Base-by-base conservation (phyloP, 768 basidiomycete species). In the Mycena filopes region DNA sequence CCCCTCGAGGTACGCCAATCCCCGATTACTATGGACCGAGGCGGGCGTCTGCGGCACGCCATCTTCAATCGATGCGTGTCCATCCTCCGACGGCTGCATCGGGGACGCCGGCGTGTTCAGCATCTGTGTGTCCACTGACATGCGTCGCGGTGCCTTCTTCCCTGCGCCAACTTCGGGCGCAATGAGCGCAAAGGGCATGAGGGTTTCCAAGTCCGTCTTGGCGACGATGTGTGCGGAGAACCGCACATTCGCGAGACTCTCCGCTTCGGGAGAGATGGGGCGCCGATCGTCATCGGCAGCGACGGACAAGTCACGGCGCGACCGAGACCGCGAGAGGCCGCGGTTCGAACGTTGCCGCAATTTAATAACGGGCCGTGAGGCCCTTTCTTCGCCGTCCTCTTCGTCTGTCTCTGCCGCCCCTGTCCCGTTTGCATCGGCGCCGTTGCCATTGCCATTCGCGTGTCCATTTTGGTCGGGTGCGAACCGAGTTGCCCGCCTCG, bases 161-260 rank as follows among this genome's bases (percentile, higher is more conserved):
- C 76, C 79, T 38, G 79, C 67, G 46, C 76, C 79, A 38, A 79
- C 67, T 77, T 95, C 90, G 3, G 93, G 94, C 23, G 90, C 83
- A 72, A 95, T 90, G 49, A 95, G 78, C 10, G 92, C 92, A 72
- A 95, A 95, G 7, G 93, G 93, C 67, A 95, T 82, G 23, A 90
- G 76, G 15, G 79, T 76, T 28, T 76, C 80, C 51, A 94, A 78
- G 71, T 89, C 86, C 12, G 80, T 80, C 72, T 87, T 89, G 18
- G 89, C 83, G 25, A 94, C 82, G 54, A 85, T 79, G 58, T 86
- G 83, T 10, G 92, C 92, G 12, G 91, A 92, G 78, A 93, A 93
- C 41, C 91, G 88, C 55, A 91, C 83, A 70, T 89, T 91, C 21
- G 92, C 90, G 25, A 94, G 79, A 68, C 89, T 92, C 33, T 91